These are phyloP conservation scores for Cornus suecica DNA, from an alignment of 148 eudicot genomes.

Conservation along the genomic window DNA sequence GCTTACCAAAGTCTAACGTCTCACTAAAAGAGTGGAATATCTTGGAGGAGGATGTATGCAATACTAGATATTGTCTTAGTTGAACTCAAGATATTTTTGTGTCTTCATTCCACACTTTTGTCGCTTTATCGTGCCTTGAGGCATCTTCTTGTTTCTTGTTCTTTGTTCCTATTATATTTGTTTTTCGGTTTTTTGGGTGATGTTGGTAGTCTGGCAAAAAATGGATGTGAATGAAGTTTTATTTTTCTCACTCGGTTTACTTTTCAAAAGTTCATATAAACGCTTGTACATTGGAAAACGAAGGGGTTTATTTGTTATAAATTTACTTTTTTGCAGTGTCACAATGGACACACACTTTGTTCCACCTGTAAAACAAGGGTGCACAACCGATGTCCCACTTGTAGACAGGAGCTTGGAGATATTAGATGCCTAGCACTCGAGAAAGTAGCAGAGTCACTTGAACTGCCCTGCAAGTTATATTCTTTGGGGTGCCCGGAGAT, in stretches of 20 bases:
- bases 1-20: neutral
- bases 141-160: neutral
- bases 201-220: neutral
- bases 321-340: constrained; percentile 13
- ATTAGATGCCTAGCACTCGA: constrained; percentile 16
- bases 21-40: neutral
- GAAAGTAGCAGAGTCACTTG: constrained; percentile 20
- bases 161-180: neutral
- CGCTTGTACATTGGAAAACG: neutral
- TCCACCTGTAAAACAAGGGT: constrained; percentile 22
- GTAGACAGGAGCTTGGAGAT: constrained; percentile 20
- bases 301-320: neutral
- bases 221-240: neutral
- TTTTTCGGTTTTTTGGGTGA: too few species aligned
- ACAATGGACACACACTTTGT: constrained; percentile 18
- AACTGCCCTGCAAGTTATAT: constrained; percentile 11
- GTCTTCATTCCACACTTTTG: neutral
- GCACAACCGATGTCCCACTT: constrained; percentile 17
- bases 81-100: neutral
- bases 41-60: neutral
- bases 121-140: neutral
- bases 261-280: neutral
- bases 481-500: constrained; percentile 20
- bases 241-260: neutral
- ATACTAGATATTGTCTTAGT: neutral